Base-by-base conservation (phyloP, 1,284 basidiomycete genomes). In the Wallemia ichthyophaga region DNA sequence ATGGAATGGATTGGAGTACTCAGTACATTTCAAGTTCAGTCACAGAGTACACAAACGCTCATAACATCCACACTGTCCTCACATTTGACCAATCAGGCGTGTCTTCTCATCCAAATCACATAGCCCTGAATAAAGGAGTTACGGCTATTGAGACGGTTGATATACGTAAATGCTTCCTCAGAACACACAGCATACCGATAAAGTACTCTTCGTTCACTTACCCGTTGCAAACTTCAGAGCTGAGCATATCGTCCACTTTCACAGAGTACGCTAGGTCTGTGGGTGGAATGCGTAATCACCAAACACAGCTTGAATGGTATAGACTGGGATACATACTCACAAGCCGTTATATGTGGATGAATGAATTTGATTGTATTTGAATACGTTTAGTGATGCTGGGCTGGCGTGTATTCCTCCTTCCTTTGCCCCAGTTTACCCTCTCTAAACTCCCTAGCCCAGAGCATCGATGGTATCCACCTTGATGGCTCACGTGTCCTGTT, bases 31-130 rank as follows among this genome's bases (percentile, higher is more conserved):
- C 80, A 1, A 66, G 73, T 1, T 72, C 78, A n/a, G 68, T 91
- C 1, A 67, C 69, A 24, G 74, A 76, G 0, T 82, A 80, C 64
- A 71, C 88, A 13, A 63, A 74, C 2, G 65, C 75, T 21, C 71
- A 82, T 64, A 69, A 74, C 21, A 84, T 85, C 26, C 55, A 57
- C 13, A 66, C 92, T 84, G 79, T 98, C 59, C 72, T 99, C 60
- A 95, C 92, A 0, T 98, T 98, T 65, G 92, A 99, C 70, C 63
- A 69, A 0, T 63, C 68, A 1, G 92, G 94, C 1, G 74, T 98
- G 2, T 89, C 88, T 7, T 74, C 73, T 0, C 92, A 98, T 67
- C 82, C 85, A 0, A 99, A 98, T 69, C 92, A 99, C 69, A 75
- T 75, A 60, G 81, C 86, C 0, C 71, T 91, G 23, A 76, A 76